phyloP scores from a whole-genome alignment of 805 yeast genomes.

The Tetrapisispora iriomotensis region DNA sequence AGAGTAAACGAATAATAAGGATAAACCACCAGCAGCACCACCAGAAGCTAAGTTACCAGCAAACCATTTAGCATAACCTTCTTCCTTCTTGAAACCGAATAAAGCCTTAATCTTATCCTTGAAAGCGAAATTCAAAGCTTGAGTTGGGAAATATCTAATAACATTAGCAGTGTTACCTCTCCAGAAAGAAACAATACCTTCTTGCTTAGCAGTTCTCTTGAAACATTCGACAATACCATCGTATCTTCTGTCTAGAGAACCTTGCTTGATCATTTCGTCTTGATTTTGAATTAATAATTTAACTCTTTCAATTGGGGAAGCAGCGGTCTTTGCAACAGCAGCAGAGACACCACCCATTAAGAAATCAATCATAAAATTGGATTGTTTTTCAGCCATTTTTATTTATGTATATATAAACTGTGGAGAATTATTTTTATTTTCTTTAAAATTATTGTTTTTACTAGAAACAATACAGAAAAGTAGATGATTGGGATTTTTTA shows the following conservation, averaged over 20 bases:
- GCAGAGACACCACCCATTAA: constrained; percentile 90
- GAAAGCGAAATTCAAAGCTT: constrained; percentile 97
- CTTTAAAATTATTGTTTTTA: not conserved
- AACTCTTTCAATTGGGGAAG: constrained; percentile 96
- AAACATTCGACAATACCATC: constrained; percentile 89
- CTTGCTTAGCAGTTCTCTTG: constrained; percentile 88
- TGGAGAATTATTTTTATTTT: not conserved
- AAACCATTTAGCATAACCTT: constrained; percentile 87
- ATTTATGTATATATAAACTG: not conserved
- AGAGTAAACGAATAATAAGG: constrained; percentile 38
- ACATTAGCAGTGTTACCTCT: constrained; percentile 99
- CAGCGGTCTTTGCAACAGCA: constrained; percentile 96
- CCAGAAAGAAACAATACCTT: constrained; percentile 93
- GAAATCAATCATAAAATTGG: constrained; percentile 55
- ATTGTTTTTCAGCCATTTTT: constrained; percentile 23
- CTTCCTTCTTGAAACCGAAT: constrained; percentile 96
- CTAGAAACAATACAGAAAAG: not conserved
- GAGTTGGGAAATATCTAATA: constrained; percentile 98
- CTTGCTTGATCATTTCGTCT: constrained; percentile 97
- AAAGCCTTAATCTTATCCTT: constrained; percentile 92
- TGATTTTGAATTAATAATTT: constrained; percentile 94
- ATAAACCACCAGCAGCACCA: constrained; percentile 89
- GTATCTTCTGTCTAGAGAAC: constrained; percentile 80
- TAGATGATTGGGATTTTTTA: no score
- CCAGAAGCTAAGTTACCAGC: constrained; percentile 98